A percentile compares a stretch with the other conserved stretches of the same genome.
Conservation (phyloP, 2,329 filamentous ascomycete genomes). For the Alternaria hordeiaustralica region DNA sequence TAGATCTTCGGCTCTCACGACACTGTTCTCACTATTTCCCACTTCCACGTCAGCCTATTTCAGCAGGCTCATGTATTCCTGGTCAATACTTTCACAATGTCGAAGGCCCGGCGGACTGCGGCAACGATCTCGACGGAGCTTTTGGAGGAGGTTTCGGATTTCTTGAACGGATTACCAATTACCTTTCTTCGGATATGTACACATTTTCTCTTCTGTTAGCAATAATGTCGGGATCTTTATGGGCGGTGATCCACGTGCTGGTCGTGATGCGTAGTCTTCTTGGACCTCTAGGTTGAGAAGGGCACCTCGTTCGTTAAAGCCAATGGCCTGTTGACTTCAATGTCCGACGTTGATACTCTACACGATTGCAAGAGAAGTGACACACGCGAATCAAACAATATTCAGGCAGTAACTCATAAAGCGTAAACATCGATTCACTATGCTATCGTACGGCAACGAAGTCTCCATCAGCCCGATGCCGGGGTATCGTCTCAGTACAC, state of each 20-base stretch:
- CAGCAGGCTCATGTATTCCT: slow-evolving; percentile 11
- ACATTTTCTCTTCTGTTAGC: slow-evolving; percentile 13
- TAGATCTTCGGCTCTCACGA: slow-evolving; percentile 10
- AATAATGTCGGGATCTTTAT: background rate
- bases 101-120: slow-evolving; percentile 1
- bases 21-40: background rate
- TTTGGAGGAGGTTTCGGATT: slow-evolving; percentile 30
- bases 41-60: slow-evolving; percentile 1
- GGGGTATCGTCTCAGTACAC: slow-evolving; percentile 9
- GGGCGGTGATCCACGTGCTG: too few species aligned
- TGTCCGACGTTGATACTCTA: background rate
- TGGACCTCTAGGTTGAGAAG: background rate
- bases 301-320: background rate
- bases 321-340: background rate
- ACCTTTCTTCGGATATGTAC: slow-evolving; percentile 15
- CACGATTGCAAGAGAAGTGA: background rate
- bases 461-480: background rate
- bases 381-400: background rate
- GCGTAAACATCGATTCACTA: background rate
- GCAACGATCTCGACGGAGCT: slow-evolving; percentile 26
- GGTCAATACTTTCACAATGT: slow-evolving; percentile 33
- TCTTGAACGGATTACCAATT: background rate
- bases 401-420: background rate
- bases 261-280: background rate
- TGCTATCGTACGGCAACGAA: background rate